phyloP scores from a whole-genome alignment of 495 filamentous ascomycete species.

The Amorphotheca resinae region DNA sequence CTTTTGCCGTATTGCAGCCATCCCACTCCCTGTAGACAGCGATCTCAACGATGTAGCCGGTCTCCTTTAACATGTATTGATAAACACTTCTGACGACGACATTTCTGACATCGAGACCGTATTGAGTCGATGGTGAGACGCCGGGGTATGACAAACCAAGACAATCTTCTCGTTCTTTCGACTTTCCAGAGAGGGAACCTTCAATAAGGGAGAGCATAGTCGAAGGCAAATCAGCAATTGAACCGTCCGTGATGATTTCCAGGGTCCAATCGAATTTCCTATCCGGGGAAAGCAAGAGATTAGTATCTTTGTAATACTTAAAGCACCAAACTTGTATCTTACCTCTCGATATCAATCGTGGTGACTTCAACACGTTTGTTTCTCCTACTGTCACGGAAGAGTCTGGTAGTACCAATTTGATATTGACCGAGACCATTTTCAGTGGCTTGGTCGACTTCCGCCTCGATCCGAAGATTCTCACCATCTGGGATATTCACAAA shows the following conservation, averaged over 20 bases:
- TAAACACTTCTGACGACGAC: conserved; percentile 40
- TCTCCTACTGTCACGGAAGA: conserved; percentile 10
- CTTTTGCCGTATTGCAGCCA: conserved; percentile 9
- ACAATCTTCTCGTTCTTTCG: background rate
- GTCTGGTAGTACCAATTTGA: conserved; percentile 9
- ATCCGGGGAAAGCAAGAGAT: background rate
- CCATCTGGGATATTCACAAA: conserved; percentile 15
- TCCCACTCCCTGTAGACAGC: conserved; percentile 41
- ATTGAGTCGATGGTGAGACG: conserved; percentile 12
- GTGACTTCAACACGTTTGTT: conserved; percentile 23
- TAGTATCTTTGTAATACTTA: background rate
- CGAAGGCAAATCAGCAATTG: background rate
- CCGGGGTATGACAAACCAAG: conserved; percentile 16
- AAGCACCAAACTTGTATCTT: conserved; percentile 4
- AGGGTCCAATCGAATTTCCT: conserved; percentile 31
- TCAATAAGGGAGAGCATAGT: conserved; percentile 1
- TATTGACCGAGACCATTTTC: conserved; percentile 1
- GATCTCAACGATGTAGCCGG: conserved; percentile 42
- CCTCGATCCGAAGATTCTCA: conserved; percentile 17
- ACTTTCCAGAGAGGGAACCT: conserved; percentile 1
- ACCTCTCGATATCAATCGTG: conserved; percentile 30
- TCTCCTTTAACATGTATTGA: conserved; percentile 32
- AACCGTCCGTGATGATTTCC: conserved; percentile 24
- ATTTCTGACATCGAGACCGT: conserved; percentile 14
- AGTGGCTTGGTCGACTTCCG: conserved; percentile 16